phyloP scores from a whole-genome alignment of 306 rosid species.

The Fragaria ananassa region DNA sequence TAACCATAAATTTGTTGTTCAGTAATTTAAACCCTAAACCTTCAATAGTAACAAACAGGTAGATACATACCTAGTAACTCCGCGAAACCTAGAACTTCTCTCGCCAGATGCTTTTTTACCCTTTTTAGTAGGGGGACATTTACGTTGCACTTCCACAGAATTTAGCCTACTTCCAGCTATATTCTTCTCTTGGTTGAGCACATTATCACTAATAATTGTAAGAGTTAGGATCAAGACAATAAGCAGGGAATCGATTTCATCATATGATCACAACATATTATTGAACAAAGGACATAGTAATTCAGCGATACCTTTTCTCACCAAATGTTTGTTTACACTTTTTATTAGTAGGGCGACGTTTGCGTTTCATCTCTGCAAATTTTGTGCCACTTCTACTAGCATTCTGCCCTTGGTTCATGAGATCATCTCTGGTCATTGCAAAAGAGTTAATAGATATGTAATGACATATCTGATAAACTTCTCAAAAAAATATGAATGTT shows the following conservation, averaged over 20 bases:
- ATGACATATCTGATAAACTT: neutral
- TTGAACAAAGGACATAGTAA: neutral
- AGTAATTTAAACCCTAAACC: neutral
- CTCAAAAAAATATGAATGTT: neutral
- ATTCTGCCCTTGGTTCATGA: neutral
- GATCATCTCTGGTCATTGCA: neutral
- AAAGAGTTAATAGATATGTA: neutral
- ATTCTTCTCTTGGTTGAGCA: neutral
- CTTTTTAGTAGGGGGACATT: neutral
- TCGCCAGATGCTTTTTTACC: neutral
- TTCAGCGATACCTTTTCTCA: neutral
- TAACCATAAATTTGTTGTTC: neutral
- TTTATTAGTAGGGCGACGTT: neutral
- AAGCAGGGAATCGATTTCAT: neutral
- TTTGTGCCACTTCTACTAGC: neutral
- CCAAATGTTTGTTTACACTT: neutral
- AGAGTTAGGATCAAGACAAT: neutral
- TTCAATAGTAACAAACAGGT: neutral
- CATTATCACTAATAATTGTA: neutral
- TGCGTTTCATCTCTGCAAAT: neutral
- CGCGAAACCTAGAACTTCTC: conserved; percentile 27
- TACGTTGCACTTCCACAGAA: neutral
- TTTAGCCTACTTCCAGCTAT: neutral
- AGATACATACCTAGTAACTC: conserved; percentile 36
- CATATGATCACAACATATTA: neutral